These are phyloP conservation scores for Mycena floridula DNA, from an alignment of 768 basidiomycete genomes.

Conservation along the genomic window DNA sequence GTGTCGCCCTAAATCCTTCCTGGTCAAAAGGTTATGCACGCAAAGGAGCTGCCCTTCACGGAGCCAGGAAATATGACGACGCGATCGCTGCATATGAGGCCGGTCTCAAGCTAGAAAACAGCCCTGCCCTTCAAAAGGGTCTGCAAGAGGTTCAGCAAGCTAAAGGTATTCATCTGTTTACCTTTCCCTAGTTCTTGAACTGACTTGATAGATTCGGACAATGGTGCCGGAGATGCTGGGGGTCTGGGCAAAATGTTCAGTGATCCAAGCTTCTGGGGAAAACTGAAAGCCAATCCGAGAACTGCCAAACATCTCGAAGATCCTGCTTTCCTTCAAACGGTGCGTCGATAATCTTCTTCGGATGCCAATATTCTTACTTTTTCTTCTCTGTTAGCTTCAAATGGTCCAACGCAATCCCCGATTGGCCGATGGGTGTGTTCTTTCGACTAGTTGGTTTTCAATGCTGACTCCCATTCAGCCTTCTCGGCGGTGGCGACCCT, in stretches of 20 bases:
- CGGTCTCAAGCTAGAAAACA: slow-evolving; percentile 79
- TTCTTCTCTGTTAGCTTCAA: slow-evolving; percentile 41
- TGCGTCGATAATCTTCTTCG: slow-evolving; percentile 13
- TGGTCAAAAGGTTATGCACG: slow-evolving; percentile 92
- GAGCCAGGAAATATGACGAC: slow-evolving; percentile 69
- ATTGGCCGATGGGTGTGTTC: slow-evolving; percentile 51
- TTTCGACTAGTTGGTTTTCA: no score
- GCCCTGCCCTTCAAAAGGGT: slow-evolving; percentile 78
- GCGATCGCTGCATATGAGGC: slow-evolving; percentile 80
- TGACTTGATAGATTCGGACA: slow-evolving; percentile 26
- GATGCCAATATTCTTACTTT: slow-evolving; percentile 3
- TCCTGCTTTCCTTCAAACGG: slow-evolving; percentile 73
- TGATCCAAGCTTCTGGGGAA: slow-evolving; percentile 78
- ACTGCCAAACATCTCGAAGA: slow-evolving; percentile 82
- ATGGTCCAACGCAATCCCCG: slow-evolving; percentile 63
- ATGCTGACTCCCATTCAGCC: no score
- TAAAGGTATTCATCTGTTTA: slow-evolving; percentile 43
- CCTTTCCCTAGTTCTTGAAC: slow-evolving; percentile 2
- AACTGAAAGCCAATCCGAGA: slow-evolving; percentile 83
- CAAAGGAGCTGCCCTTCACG: slow-evolving; percentile 91
- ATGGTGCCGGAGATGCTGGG: slow-evolving; percentile 37
- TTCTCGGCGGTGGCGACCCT: slow-evolving; percentile 43
- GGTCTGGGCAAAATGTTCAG: slow-evolving; percentile 74
- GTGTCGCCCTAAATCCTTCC: slow-evolving; percentile 67
- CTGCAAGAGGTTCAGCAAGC: slow-evolving; percentile 85